A percentile compares a stretch with the other conserved stretches of the same genome.
Evolutionary conservation across 2,329 filamentous ascomycete genomes (phyloP).

Genomic region (Penicillium sp.): DNA sequence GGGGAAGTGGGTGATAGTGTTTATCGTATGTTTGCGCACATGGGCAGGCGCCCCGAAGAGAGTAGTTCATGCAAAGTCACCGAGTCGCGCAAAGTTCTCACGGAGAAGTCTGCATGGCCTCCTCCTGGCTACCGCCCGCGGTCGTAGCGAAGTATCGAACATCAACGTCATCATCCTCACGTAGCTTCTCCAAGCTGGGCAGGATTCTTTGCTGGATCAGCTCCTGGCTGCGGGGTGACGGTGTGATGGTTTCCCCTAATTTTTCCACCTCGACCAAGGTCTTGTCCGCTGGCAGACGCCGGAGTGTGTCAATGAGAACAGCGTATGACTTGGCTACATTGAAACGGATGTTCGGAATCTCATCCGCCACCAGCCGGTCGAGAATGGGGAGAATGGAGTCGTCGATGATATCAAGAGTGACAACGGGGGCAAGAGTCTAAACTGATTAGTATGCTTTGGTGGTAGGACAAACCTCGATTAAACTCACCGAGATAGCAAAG

Average conservation of each 20-base stretch:
- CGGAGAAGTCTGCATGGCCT: constrained; percentile 55
- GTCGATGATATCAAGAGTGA: constrained; percentile 89
- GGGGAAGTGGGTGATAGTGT: constrained; percentile 18
- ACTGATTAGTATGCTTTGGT: constrained; percentile 28
- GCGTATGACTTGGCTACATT: constrained; percentile 98
- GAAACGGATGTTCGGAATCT: constrained; percentile 98
- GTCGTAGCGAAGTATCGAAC: constrained; percentile 97
- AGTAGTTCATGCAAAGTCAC: constrained; percentile 10
- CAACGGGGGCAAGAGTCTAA: constrained; percentile 87
- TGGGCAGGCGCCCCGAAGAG: constrained; percentile 6
- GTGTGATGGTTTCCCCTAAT: constrained; percentile 54
- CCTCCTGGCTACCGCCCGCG: constrained; percentile 61
- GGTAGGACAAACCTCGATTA: neutral
- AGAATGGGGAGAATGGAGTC: constrained; percentile 93
- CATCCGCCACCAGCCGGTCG: constrained; percentile 86
- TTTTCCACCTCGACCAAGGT: constrained; percentile 85
- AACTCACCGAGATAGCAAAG: constrained; percentile 91
- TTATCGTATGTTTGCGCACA: constrained; percentile 12
- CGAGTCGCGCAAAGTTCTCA: constrained; percentile 22
- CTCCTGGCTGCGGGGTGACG: constrained; percentile 70
- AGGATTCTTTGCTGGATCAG: constrained; percentile 83
- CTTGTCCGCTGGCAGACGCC: constrained; percentile 82
- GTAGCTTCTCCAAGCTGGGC: constrained; percentile 88
- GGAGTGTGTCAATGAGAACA: constrained; percentile 84
- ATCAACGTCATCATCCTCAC: constrained; percentile 96